Conservation (phyloP, 2,329 filamentous ascomycete species). For the Cryphonectria japonica region DNA sequence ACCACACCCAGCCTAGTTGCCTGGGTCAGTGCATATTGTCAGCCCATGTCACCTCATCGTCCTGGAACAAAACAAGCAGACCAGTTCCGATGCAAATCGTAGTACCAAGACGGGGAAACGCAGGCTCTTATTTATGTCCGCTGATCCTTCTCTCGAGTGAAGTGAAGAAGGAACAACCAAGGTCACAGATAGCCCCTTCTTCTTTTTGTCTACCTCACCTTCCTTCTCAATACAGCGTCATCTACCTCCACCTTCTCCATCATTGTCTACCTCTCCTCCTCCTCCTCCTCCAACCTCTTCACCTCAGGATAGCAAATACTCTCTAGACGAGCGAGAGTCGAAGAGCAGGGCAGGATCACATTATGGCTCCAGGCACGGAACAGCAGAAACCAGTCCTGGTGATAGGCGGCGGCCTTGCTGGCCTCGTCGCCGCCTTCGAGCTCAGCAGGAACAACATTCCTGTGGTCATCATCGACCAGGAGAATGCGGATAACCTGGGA, state of each 20-base stretch:
- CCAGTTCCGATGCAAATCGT: neutral
- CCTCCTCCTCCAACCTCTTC: neutral
- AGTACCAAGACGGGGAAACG: neutral
- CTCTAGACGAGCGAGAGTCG: neutral
- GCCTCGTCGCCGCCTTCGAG: constrained; percentile 63
- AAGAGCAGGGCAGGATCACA: constrained; percentile 8
- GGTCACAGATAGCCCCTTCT: neutral
- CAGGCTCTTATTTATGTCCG: neutral
- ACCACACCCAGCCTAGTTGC: neutral
- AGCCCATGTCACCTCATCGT: constrained; percentile 5
- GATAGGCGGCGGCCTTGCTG: constrained; percentile 60
- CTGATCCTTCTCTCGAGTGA: neutral
- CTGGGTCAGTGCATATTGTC: neutral
- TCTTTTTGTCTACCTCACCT: neutral
- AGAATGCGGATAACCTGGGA: constrained; percentile 59
- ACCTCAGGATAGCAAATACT: neutral
- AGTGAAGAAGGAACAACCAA: neutral
- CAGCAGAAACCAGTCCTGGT: constrained; percentile 52
- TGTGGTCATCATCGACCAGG: constrained; percentile 60
- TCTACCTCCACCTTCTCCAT: neutral
- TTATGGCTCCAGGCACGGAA: constrained; percentile 7
- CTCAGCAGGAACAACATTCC: constrained; percentile 55
- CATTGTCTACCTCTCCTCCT: neutral
- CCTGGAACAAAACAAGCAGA: neutral
- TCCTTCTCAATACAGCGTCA: neutral